Percentiles rank a stretch among this genome's conserved stretches.
Conservation (phyloP, 768 basidiomycete genomes). For the Ramaria sp. region DNA sequence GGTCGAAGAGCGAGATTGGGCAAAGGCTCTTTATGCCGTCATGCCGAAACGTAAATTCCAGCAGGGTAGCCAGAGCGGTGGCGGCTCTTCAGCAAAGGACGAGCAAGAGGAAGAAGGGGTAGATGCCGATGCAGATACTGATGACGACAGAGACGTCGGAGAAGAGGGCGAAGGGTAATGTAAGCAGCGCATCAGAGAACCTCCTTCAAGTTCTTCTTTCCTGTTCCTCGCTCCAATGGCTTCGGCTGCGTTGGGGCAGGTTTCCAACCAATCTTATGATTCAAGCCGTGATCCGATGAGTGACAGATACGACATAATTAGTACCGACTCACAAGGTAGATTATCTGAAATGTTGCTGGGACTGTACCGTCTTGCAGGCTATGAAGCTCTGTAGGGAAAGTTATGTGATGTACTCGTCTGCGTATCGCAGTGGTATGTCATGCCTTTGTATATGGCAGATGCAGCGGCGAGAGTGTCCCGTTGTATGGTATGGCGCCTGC, state of each 20-base stretch:
- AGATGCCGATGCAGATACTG: slow-evolving; percentile 6
- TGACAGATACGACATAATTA: not conserved
- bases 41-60: slow-evolving; percentile 89
- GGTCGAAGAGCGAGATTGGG: slow-evolving; percentile 82
- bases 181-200: slow-evolving; percentile 28
- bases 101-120: not conserved
- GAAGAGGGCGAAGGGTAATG: slow-evolving; percentile 10
- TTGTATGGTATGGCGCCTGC: slow-evolving; percentile 55
- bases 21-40: slow-evolving; percentile 74
- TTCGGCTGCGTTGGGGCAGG: slow-evolving; percentile 57
- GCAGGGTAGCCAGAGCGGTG: slow-evolving; percentile 24
- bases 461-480: slow-evolving; percentile 87
- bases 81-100: not conserved
- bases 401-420: no score
- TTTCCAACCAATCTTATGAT: slow-evolving; percentile 71
- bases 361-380: slow-evolving; percentile 75
- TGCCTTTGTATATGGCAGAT: slow-evolving; percentile 88
- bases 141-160: not conserved
- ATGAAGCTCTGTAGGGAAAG: slow-evolving; percentile 52
- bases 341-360: slow-evolving; percentile 93
- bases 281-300: not conserved
- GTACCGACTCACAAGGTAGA: slow-evolving; percentile 58
- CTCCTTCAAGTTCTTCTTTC: slow-evolving; percentile 50
- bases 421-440: not conserved
- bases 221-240: slow-evolving; percentile 54